A percentile compares a stretch with the other conserved stretches of the same genome.
These are phyloP conservation scores for Saccharomyces mikatae DNA, from an alignment of 805 yeast genomes.

Conservation along the genomic window DNA sequence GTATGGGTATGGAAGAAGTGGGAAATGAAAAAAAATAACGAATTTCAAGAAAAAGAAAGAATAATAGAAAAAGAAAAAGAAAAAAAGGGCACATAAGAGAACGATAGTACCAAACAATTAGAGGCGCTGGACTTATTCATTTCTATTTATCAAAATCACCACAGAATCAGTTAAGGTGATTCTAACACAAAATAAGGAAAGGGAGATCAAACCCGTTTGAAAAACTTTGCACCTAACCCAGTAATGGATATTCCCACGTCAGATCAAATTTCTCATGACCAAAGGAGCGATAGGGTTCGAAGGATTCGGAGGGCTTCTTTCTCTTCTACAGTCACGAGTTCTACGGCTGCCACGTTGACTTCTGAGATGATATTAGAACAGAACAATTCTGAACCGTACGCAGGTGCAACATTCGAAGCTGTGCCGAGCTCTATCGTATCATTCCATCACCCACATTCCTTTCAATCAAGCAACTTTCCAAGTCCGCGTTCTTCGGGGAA, in stretches of 20 bases:
- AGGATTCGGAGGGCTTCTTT: conserved; percentile 17
- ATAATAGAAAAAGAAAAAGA: neutral
- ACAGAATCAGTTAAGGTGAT: neutral
- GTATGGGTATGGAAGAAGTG: neutral
- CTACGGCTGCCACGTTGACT: conserved; percentile 27
- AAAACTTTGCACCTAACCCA: neutral
- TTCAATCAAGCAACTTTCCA: conserved; percentile 26
- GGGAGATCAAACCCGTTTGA: neutral
- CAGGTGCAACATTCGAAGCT: conserved; percentile 70
- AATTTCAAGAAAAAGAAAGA: neutral
- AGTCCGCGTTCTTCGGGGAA: conserved; percentile 7
- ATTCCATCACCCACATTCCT: conserved; percentile 62
- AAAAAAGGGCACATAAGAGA: neutral
- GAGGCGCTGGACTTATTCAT: neutral
- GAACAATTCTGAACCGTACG: conserved; percentile 61
- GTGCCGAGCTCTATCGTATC: conserved; percentile 73
- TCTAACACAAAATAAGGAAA: neutral
- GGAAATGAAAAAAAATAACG: neutral
- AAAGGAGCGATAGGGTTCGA: neutral
- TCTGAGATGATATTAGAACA: conserved; percentile 37
- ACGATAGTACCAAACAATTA: neutral
- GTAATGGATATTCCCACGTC: neutral
- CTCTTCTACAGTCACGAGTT: conserved; percentile 29
- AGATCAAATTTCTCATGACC: neutral
- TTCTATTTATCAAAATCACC: neutral